Evolutionary conservation across 805 yeast genomes (phyloP).

Genomic region (Candida xyloterini): DNA sequence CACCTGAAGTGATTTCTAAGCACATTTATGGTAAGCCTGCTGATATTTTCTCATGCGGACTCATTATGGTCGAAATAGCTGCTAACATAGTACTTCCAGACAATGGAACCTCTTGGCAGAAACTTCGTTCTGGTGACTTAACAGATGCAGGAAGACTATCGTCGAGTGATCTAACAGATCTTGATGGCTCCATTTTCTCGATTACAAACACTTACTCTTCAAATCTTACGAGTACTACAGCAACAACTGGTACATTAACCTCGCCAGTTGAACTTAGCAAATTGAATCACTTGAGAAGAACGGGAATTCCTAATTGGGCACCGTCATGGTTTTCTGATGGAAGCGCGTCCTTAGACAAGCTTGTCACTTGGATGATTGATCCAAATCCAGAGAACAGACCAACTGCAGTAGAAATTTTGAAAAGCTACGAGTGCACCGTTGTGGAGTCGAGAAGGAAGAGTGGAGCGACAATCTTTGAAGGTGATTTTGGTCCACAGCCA

Average conservation of each 20-base stretch:
- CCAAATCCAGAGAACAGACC: slow-evolving; percentile 83
- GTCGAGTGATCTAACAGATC: slow-evolving; percentile 56
- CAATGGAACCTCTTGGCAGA: slow-evolving; percentile 96
- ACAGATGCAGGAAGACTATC: slow-evolving; percentile 90
- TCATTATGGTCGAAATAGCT: slow-evolving; percentile 91
- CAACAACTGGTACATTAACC: slow-evolving; percentile 10
- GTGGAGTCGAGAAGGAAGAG: slow-evolving; percentile 82
- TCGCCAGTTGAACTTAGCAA: slow-evolving; percentile 10
- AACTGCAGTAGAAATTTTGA: slow-evolving; percentile 69
- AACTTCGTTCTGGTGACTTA: slow-evolving; percentile 88
- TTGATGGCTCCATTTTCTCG: slow-evolving; percentile 24
- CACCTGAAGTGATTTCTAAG: slow-evolving; percentile 87
- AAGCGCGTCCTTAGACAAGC: slow-evolving; percentile 64
- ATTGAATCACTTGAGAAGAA: slow-evolving; percentile 13
- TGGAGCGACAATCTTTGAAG: slow-evolving; percentile 93
- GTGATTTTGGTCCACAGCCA: slow-evolving; percentile 86
- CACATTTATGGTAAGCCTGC: slow-evolving; percentile 88
- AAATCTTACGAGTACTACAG: slow-evolving; percentile 19
- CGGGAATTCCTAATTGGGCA: slow-evolving; percentile 70
- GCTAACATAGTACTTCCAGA: slow-evolving; percentile 94
- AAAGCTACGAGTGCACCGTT: slow-evolving; percentile 66
- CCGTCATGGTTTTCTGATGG: slow-evolving; percentile 80
- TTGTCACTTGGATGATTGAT: slow-evolving; percentile 85
- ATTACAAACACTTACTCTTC: slow-evolving; percentile 20
- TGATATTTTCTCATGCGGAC: slow-evolving; percentile 90